Base-by-base conservation (phyloP, 768 basidiomycete genomes). In the Phanerochaete carnosa region DNA sequence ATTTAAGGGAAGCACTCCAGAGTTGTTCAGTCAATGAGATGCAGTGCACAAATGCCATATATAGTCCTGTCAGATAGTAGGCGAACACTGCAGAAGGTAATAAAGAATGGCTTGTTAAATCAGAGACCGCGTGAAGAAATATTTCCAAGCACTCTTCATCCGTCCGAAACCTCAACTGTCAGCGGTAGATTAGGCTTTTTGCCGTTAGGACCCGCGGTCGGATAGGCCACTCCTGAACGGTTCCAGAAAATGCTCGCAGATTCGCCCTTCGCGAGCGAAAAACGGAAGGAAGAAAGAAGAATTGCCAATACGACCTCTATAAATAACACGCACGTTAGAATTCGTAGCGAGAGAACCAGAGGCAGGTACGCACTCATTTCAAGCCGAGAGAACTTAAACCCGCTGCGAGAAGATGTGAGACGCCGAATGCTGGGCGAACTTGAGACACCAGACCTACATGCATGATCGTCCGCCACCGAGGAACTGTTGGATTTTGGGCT, bases 231-330 rank as follows among this genome's bases (percentile, higher is more conserved):
- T n/a, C 59, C 63, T 23, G 66, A 68, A 51, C 69, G 65, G 50
- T 73, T 70, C 70, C 72, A 74, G 1, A 64, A 59, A 45, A 75
- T 65, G 26, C 32, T 26, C 3, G 11, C 26, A 16, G 13, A 5
- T 26, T 67, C 67, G 35, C 65, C 65, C 29, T 65, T 64, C 3
- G 69, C 33, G 8, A 65, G 64, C 19, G 66, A 65, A 58, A 73
- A 73, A 33, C 46, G 62, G 66, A 72, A 70, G 13, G 63, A 63
- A 12, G 60, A 53, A 13, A 74, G 46, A 9, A 74, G 62, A 26
- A 67, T 62, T 11, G 68, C 58, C 6, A 74, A 68, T 3, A 74
- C 62, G 26, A 68, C 67, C 60, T 73, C 73, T 73, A 59, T 52
- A 23, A 23, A 32, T 3, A 49, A 22, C 43, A 9, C 22, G 4